phyloP scores from a whole-genome alignment of 345 rosid species.

The Hypericum androsaemum region DNA sequence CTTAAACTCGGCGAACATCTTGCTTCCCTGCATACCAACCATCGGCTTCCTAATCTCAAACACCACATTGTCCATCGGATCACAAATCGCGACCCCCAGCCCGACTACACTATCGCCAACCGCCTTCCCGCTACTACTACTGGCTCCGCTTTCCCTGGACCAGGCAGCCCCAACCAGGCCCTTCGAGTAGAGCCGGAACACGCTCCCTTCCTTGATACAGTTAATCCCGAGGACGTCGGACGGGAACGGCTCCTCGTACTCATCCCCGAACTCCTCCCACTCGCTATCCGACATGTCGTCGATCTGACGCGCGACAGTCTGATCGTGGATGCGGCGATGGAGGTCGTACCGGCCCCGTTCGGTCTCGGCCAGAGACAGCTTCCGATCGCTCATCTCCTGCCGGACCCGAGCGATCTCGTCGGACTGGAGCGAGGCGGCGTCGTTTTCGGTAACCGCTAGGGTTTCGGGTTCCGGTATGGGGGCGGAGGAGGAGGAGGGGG shows the following conservation, averaged over 20 bases:
- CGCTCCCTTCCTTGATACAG: not conserved
- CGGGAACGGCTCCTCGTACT: not conserved
- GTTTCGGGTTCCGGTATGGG: not conserved
- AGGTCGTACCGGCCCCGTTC: not conserved
- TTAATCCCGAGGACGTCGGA: not conserved
- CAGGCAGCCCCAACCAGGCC: not conserved
- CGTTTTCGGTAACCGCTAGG: not conserved
- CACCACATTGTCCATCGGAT: conserved; percentile 30
- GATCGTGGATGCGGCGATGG: conserved; percentile 4
- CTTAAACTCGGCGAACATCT: not conserved
- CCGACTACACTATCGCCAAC: conserved; percentile 12
- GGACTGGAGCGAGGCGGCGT: not conserved
- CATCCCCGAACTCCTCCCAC: not conserved
- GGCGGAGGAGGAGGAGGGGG: not conserved
- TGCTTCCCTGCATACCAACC: not conserved
- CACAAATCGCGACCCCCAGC: conserved; percentile 49
- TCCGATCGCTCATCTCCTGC: not conserved
- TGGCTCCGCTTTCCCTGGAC: conserved; percentile 34
- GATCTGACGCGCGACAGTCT: not conserved
- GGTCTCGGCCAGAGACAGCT: not conserved
- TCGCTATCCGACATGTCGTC: not conserved
- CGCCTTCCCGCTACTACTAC: conserved; percentile 19
- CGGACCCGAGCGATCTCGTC: not conserved
- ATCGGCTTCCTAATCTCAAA: conserved; percentile 28
- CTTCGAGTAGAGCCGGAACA: conserved; percentile 1